These are phyloP conservation scores for Hygrocybe punicea DNA, from an alignment of 768 basidiomycete genomes.

Conservation along the genomic window DNA sequence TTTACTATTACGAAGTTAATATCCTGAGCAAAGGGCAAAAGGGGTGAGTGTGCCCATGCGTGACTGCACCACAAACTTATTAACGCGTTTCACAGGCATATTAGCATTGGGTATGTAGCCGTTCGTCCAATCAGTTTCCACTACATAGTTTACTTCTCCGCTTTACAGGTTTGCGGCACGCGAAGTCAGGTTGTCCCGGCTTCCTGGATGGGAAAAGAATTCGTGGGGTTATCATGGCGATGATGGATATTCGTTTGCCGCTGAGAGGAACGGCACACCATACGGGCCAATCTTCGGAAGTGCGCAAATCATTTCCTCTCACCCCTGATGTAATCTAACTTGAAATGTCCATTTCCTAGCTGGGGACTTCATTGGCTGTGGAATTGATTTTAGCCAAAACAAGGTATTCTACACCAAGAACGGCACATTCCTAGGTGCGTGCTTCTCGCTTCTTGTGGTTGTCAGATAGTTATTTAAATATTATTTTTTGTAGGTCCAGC, in stretches of 20 bases:
- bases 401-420: slow-evolving; percentile 90
- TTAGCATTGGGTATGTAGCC: slow-evolving; percentile 69
- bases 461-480: not conserved
- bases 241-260: slow-evolving; percentile 74
- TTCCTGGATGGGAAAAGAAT: slow-evolving; percentile 81
- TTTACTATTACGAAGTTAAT: slow-evolving; percentile 93
- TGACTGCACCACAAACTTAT: not conserved
- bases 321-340: not conserved
- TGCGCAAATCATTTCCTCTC: slow-evolving; percentile 34
- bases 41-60: slow-evolving; percentile 50
- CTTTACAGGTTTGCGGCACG: slow-evolving; percentile 58
- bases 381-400: slow-evolving; percentile 81
- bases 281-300: slow-evolving; percentile 83
- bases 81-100: slow-evolving; percentile 43
- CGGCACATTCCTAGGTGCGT: slow-evolving; percentile 62
- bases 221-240: slow-evolving; percentile 96
- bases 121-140: not conserved
- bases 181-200: slow-evolving; percentile 62
- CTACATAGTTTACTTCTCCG: slow-evolving; percentile 1
- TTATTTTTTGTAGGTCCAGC: slow-evolving; percentile 49
- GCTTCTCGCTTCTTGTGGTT: not conserved
- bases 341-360: slow-evolving; percentile 40
- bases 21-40: slow-evolving; percentile 76
- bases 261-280: slow-evolving; percentile 63
- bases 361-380: slow-evolving; percentile 87